A percentile compares a stretch with the other conserved stretches of the same genome.
Evolutionary conservation across 139 green algal species (phyloP).

Genomic region (Asterochloris erici): DNA sequence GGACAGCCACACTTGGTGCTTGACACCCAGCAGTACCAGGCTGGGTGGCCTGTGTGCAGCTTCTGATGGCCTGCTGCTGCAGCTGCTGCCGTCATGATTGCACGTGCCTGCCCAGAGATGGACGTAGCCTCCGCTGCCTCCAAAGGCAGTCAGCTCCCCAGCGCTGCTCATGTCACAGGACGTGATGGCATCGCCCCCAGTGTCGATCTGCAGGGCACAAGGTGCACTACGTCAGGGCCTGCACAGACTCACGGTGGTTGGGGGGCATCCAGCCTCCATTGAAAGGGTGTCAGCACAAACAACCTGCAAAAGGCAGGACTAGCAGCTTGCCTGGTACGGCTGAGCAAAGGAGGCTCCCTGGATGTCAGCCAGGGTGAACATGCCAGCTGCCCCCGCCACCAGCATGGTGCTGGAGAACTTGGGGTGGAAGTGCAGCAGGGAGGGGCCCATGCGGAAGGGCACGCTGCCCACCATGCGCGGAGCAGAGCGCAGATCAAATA

Average conservation of each 20-base stretch:
- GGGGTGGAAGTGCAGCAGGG: constrained; percentile 69
- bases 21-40: too few species aligned
- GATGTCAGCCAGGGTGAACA: constrained; percentile 63
- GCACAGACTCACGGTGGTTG: background rate
- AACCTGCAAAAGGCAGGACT: background rate
- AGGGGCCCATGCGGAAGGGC: constrained; percentile 42
- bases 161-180: constrained; percentile 34
- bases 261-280: background rate
- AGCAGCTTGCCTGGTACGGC: constrained; percentile 46
- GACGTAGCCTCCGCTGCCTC: constrained; percentile 67
- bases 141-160: constrained; percentile 73
- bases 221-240: background rate
- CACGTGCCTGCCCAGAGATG: constrained; percentile 66
- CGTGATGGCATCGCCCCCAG: constrained; percentile 52
- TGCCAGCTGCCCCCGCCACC: constrained; percentile 46
- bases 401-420: constrained; percentile 60
- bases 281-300: background rate
- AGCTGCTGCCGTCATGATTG: background rate
- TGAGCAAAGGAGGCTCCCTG: constrained; percentile 20
- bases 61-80: background rate
- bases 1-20: too few species aligned
- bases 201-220: constrained; percentile 45
- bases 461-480: constrained; percentile 50
- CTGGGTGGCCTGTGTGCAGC: too few species aligned
- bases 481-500: constrained; percentile 63